phyloP scores from a whole-genome alignment of 2,329 filamentous ascomycete genomes.

The Macrophomina phaseolina region DNA sequence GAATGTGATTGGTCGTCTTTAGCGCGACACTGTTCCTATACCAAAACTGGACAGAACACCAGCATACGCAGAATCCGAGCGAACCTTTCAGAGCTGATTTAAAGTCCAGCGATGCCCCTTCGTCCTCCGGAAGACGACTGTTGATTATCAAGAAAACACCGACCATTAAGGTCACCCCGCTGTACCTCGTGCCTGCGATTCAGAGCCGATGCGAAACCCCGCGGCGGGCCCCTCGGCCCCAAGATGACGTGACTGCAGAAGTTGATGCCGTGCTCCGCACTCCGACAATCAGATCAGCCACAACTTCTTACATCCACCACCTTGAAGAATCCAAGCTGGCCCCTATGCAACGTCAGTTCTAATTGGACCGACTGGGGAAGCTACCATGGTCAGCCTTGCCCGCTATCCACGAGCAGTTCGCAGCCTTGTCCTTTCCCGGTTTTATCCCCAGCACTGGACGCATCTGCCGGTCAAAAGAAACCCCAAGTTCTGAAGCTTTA shows the following conservation, averaged over 20 bases:
- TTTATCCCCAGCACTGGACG: background rate
- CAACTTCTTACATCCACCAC: background rate
- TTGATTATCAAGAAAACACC: background rate
- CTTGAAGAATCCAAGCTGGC: background rate
- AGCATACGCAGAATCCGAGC: no score
- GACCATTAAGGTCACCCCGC: background rate
- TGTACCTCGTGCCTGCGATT: background rate
- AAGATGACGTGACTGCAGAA: conserved; percentile 21
- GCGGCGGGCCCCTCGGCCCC: background rate
- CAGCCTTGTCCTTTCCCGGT: background rate
- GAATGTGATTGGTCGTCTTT: no score
- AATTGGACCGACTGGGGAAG: background rate
- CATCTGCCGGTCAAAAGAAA: background rate
- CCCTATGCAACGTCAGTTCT: background rate
- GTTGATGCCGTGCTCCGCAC: conserved; percentile 16
- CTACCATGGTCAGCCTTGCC: background rate
- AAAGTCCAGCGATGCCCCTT: background rate
- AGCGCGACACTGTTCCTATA: no score
- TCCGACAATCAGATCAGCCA: background rate
- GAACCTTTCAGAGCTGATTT: no score
- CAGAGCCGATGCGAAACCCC: background rate
- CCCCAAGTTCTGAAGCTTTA: background rate
- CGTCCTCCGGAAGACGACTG: background rate
- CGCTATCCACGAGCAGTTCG: background rate
- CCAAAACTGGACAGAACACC: no score